Evolutionary conservation across 2,329 filamentous ascomycete species (phyloP), one percentile per base, ranked within the genome.

Genomic region (Paracamarosporium sp.): DNA sequence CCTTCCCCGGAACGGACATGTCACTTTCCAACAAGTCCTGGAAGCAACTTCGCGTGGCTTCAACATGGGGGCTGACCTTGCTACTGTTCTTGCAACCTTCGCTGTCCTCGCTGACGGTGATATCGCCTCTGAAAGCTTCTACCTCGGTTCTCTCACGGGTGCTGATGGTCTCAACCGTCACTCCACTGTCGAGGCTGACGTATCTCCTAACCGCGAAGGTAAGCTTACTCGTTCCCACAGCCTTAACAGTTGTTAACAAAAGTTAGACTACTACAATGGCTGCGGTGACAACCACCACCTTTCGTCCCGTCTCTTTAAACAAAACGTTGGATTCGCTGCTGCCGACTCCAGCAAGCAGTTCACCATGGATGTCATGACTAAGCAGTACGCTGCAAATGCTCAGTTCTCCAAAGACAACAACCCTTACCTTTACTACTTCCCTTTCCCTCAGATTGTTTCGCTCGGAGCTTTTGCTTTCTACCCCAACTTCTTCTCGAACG

Each of bases 371-470:
- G 61, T 64, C 9, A 66, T 76, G 61, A 61, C 65, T 20, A 65
- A 67, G 30, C 63, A 64, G 22, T 68, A 67, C 24, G 66, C 59
- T 2, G 40, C 61, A 25, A 78, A 80, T 1, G 82, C 82, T 60
- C 62, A 81, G 9, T 76, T 85, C 67, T 59, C 60, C 38, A 67
- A 66, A 47, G 56, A 57, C 54, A 55, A 83, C 80, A 13, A 84
- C 81, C 6, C 81, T 79, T 61, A 81, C 80, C 55, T 68, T 22
- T 68, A 68, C 56, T 66, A 66, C 60, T 67, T 66, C 28, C 62
- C 64, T 13, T 68, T 68, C 2, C 83, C 83, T 7, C 71, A 83
- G 46, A 71, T 84, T 35, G 79, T 79, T 4, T 78, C 79, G 1
- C 79, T 83, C 28, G 82, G 81, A 12, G 82, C 79, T 38, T 69